Evolutionary conservation across 139 green algal genomes (phyloP), one percentile per base, ranked within the genome.

Genomic region (Chlamydomonas eustigma): DNA sequence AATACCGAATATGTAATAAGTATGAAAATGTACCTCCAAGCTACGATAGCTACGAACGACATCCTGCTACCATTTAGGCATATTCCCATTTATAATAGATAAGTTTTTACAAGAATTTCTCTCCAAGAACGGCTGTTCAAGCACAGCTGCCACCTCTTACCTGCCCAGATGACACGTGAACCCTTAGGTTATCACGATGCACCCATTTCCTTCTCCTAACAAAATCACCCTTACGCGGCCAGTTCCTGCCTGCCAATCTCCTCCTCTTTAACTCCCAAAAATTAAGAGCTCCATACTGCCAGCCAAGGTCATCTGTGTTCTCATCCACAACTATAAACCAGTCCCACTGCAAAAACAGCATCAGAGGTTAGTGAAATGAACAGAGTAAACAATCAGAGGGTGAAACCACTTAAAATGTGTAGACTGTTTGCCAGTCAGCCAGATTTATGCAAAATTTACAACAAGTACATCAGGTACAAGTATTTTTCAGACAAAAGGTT

Each of bases 241-340:
- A 58, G 44, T 18, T 58, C 44, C 44, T 58, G 44, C 12, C 44
- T 12, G 44, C 44, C 18, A 58, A 18, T 12, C 58, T 24, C 18
- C 22, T 70, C 8, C 28, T 24, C 6, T 8, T 24, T 28, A 70
- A 28, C 58, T 70, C 58, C 58, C 58, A 70, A 28, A 70, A 70
- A 28, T 35, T 35, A 35, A 24, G 34, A 8, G 25, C 58, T 32
- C 58, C 58, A 22, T 37, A 70, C 58, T 70, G 58, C 58, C 58
- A 70, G 58, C 58, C 58, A 8, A 35, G 25, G 25, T 70, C 58
- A 35, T 70, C 58, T 24, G 58, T 70, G 18, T 70, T 32, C 25
- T 70, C 58, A 35, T 70, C 58, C 24, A 70, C 58, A 8, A 70
- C 58, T 37, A 70, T 70, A 28, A 37, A 35, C 58, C 58, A 70